Percentiles rank a stretch among this genome's conserved stretches.
Evolutionary conservation across 805 yeast species (phyloP).

Genomic region (Naumovozyma dairenensis): DNA sequence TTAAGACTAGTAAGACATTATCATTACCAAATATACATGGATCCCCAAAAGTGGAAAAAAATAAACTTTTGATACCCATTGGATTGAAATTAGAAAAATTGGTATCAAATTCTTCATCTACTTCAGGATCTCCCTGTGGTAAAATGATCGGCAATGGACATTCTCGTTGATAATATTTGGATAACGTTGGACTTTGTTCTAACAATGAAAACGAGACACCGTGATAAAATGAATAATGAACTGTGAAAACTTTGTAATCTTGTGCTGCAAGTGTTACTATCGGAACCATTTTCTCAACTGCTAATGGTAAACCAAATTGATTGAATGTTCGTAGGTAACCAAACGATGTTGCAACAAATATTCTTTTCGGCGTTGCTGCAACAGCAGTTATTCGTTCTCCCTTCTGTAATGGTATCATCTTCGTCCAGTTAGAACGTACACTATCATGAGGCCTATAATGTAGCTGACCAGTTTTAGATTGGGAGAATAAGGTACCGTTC

Average conservation of each 20-base stretch:
- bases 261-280: conserved; percentile 63
- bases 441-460: conserved; percentile 63
- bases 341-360: conserved; percentile 59
- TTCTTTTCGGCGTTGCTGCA: conserved; percentile 51
- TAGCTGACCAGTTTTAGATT: conserved; percentile 37
- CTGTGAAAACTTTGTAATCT: conserved; percentile 43
- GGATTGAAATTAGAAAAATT: conserved; percentile 21
- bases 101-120: conserved; percentile 28
- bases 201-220: conserved; percentile 23
- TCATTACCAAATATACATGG: conserved; percentile 82
- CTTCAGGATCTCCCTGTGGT: conserved; percentile 13
- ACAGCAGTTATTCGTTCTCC: conserved; percentile 58
- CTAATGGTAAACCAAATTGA: conserved; percentile 60
- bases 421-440: conserved; percentile 62
- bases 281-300: conserved; percentile 62
- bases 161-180: conserved; percentile 36
- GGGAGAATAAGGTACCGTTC: conserved; percentile 56
- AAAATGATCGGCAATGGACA: conserved; percentile 34
- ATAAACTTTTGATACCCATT: conserved; percentile 47
- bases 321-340: conserved; percentile 72
- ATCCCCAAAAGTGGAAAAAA: conserved; percentile 81
- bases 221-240: conserved; percentile 31
- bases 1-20: conserved; percentile 58
- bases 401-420: conserved; percentile 38
- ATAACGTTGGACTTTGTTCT: conserved; percentile 18